Base-by-base conservation (phyloP, 176 grass and related monocot species). In the Phoenix dactylifera region DNA sequence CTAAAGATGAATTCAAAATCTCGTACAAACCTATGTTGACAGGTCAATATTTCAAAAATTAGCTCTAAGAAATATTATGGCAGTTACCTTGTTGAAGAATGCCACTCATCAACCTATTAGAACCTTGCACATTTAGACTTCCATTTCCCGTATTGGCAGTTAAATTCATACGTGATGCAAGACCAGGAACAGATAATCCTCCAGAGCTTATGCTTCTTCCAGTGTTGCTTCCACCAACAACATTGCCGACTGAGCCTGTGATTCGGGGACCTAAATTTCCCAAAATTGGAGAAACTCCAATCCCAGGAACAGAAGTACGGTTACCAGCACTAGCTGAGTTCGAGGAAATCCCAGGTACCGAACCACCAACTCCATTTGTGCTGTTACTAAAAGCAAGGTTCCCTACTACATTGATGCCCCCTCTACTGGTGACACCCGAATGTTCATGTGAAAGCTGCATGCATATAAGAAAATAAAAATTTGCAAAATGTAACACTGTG, bases 181-280 rank as follows among this genome's bases (percentile, higher is more conserved):
- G 77, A 59, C 76, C 71, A 59, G 93, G 73, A 51, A 92, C 76
- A 14, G 72, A 79, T 60, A 86, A 67, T 18, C 93, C 87, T 63
- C 87, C 87, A 18, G 93, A 86, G 50, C 63, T 76, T 54, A 98
- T 88, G 69, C 73, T 98, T 82, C 93, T 98, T 56, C 54, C 93
- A 58, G 85, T 80, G 60, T 69, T 90, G 74, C 69, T 69, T 69
- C 78, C 79, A 4, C 87, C 87, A 67, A 91, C 74, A 59, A 97
- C 85, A 71, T 91, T 97, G 63, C 78, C 84, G 17, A 76, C 71
- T 24, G 87, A 78, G 62, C 68, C 75, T 75, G 82, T 78, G 60
- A 98, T 82, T 66, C 87, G 76, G 19, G 78, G 73, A 44, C 87
- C 84, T 28, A 85, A 68, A 71, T 83, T 97, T 68, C 87, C 93